Evolutionary conservation across 306 rosid species (phyloP).

Genomic region (Gynostemma pentaphyllum): DNA sequence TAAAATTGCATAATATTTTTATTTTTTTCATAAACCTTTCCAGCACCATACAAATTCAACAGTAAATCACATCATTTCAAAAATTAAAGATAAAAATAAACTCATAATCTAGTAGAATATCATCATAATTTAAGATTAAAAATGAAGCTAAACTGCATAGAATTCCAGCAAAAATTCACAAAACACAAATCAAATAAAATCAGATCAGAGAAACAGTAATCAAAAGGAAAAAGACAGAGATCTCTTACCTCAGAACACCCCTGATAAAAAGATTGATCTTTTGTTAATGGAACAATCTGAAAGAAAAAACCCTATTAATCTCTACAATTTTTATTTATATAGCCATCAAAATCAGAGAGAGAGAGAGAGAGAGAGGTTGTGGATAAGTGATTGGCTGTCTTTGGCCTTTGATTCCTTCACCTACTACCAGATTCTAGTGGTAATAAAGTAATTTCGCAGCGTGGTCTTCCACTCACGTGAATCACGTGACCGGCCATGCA

Average conservation of each 20-base stretch:
- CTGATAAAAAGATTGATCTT: background rate
- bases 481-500: background rate
- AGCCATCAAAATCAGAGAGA: too few species aligned
- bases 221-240: background rate
- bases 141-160: background rate
- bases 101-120: background rate
- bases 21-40: background rate
- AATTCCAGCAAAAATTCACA: background rate
- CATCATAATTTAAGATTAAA: background rate
- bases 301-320: background rate
- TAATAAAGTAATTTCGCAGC: background rate
- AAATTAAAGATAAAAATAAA: background rate
- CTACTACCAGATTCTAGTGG: background rate
- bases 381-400: too few species aligned
- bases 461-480: background rate
- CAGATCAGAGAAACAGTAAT: background rate
- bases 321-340: too few species aligned
- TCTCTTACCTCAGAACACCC: slow-evolving; percentile 5
- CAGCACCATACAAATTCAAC: background rate
- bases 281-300: background rate
- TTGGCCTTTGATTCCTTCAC: too few species aligned
- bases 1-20: background rate
- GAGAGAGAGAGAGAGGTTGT: too few species aligned
- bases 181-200: background rate
- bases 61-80: background rate